Percentiles rank a stretch among this genome's conserved stretches.
Conservation (phyloP, 441 rosid species). For the Adansonia madagascariensis region DNA sequence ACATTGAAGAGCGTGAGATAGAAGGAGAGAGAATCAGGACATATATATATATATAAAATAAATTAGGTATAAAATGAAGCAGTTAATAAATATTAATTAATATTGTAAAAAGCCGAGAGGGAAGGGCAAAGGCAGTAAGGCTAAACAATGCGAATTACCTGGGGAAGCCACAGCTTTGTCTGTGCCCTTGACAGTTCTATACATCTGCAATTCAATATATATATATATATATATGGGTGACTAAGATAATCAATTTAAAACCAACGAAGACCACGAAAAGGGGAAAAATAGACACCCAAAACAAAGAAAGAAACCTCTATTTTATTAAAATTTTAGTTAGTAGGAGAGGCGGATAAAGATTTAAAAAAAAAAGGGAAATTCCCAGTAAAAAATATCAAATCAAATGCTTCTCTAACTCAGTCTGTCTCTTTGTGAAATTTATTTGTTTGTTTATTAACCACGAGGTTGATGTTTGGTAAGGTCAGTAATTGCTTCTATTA, state of each 20-base stretch:
- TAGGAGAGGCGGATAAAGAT: neutral
- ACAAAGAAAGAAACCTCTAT: neutral
- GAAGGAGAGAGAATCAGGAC: neutral
- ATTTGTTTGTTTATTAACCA: constrained; percentile 36
- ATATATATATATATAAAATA: neutral
- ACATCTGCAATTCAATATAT: constrained; percentile 42
- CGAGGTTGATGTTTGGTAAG: constrained; percentile 42
- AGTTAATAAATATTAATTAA: neutral
- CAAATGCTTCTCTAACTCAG: constrained; percentile 23
- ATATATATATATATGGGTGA: neutral
- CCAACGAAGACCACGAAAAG: neutral
- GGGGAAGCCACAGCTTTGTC: constrained; percentile 45
- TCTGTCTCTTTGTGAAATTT: constrained; percentile 23
- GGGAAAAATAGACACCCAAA: neutral
- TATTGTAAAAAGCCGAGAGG: neutral
- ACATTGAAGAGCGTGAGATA: constrained; percentile 7
- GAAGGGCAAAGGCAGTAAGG: neutral
- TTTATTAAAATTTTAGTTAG: neutral
- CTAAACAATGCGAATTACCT: constrained; percentile 35
- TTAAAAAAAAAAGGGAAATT: neutral
- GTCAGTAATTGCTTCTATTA: constrained; percentile 35
- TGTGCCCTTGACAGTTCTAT: constrained; percentile 50
- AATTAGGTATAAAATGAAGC: constrained; percentile 24
- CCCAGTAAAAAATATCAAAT: constrained; percentile 28
- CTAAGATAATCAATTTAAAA: constrained; percentile 2